Base-by-base conservation (phyloP, 345 rosid genomes). In the Syzygium aqueum region DNA sequence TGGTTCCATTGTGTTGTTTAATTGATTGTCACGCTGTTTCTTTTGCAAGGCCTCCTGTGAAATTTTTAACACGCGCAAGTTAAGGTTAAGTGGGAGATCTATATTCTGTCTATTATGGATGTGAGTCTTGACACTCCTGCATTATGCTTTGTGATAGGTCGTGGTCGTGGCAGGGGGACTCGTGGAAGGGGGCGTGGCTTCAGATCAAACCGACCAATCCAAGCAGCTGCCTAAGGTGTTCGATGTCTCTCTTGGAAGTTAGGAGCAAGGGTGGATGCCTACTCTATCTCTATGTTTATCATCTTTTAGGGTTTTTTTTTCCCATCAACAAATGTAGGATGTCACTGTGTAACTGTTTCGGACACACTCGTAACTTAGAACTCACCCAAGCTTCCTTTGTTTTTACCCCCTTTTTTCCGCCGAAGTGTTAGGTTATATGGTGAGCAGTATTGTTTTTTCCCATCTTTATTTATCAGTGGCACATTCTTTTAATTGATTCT, bases 171-270 rank as follows among this genome's bases (percentile, higher is more conserved):
- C 52, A 87, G 96, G 91, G 94, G 94, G 65, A 77, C 89, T 33
- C 96, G 97, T 25, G 99, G 98, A 84, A 94, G 95, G 91, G 94
- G 95, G 56, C 94, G 95, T 89, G 97, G 96, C 86, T 91, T 82
- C 80, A 91, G 96, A 89, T 89, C 92, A 51, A 93, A 89, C 86
- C 92, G 91, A 53, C 95, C 90, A 86, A 88, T 88, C 89, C 97
- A 92, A 88, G 94, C 90, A 54, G 95, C 91, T 86, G 95, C 89
- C 84, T 90, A 90, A 95, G 93, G 88, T 56, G n/a, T 13, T 23
- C 40, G 85, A 77, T 84, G 52, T 84, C 53, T 65, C n/a, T 50
- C 85, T 84, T 73, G 67, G 54, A 40, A 40, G 51, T 15, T 63
- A 28, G 56, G 53, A 67, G 53, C 30, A 53, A 33, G 33, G 63